Evolutionary conservation across 2,329 filamentous ascomycete species (phyloP), one percentile per base, ranked within the genome.

Genomic region (Aspergillus phoenicis): DNA sequence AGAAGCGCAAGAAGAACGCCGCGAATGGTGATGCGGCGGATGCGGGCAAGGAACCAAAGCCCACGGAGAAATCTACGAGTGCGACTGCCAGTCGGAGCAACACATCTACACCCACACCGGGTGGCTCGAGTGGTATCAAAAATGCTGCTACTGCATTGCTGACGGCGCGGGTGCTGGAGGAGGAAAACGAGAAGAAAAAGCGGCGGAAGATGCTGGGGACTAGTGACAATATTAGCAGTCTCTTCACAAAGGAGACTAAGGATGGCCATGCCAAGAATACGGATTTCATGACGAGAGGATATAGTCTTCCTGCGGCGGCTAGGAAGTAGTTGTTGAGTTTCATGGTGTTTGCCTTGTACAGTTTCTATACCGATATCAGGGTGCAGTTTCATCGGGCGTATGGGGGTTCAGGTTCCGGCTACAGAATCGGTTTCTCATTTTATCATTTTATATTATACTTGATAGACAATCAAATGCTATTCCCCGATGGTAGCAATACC

Each of bases 111-210:
- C 66, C 73, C 20, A 74, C 75, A 1, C 64, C 77, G 4, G 58
- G 38, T n/a, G 62, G 64, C 5, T 73, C 76, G 5, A 78, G 83
- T 57, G 87, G 89, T 10, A 97, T 98, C 75, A 97, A 97, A 75
- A 96, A 98, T 68, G 82, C 91, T 0, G 85, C 91, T 58, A 95
- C 95, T 0, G 93, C 94, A 0, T 90, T 88, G 3, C 78, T 99
- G 47, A 96, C 94, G 0, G 91, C 90, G 0, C 93, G 89, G 68
- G 93, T 99, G 0, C 75, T 98, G 26, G 89, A 90, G 24, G 94
- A 98, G 70, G 91, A 97, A 74, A 90, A 94, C 54, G 87, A 90
- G 70, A 84, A 85, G 59, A 93, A 92, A 66, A 97, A 94, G 78
- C 82, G 89, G 66, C 83, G 91, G 62, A 96, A 91, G 71, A 70